A percentile compares a stretch with the other conserved stretches of the same genome.
These are phyloP conservation scores for Heliamphora exappendiculata DNA, from an alignment of 148 eudicot genomes.

Conservation along the genomic window DNA sequence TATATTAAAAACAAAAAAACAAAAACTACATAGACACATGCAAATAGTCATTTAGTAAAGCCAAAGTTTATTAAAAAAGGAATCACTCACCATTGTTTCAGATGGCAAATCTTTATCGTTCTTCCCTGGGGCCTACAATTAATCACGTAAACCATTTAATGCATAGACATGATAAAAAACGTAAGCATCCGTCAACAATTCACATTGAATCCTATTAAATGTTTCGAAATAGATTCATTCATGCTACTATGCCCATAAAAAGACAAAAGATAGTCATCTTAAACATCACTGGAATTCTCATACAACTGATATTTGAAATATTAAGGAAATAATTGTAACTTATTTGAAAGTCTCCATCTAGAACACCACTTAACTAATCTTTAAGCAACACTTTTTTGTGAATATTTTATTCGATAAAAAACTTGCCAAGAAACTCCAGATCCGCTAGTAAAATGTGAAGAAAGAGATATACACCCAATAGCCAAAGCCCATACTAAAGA, in stretches of 20 bases:
- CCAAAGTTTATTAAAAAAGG: not conserved
- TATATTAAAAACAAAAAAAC: not conserved
- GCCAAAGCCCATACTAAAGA: too few relatives aligned
- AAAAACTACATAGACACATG: not conserved
- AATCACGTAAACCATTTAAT: slow-evolving; percentile 1
- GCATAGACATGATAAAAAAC: not conserved
- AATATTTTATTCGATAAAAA: too few relatives aligned
- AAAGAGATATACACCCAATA: too few relatives aligned
- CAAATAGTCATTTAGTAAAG: not conserved
- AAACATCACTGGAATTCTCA: not conserved
- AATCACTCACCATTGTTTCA: slow-evolving; percentile 75
- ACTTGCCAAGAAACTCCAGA: too few relatives aligned
- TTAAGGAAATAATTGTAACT: not conserved
- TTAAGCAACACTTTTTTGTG: not conserved
- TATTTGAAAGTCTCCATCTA: not conserved
- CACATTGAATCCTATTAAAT: not conserved
- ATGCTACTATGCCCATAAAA: not conserved
- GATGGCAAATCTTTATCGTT: slow-evolving; percentile 84
- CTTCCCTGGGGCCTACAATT: slow-evolving; percentile 83
- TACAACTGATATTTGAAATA: not conserved
- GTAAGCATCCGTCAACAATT: not conserved
- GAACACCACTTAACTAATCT: not conserved
- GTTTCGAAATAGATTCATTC: not conserved
- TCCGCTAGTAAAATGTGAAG: too few relatives aligned
- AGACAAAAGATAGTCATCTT: not conserved